Base-by-base conservation (phyloP, 192 early-diverging fungal species). In the Podila minutissima region DNA sequence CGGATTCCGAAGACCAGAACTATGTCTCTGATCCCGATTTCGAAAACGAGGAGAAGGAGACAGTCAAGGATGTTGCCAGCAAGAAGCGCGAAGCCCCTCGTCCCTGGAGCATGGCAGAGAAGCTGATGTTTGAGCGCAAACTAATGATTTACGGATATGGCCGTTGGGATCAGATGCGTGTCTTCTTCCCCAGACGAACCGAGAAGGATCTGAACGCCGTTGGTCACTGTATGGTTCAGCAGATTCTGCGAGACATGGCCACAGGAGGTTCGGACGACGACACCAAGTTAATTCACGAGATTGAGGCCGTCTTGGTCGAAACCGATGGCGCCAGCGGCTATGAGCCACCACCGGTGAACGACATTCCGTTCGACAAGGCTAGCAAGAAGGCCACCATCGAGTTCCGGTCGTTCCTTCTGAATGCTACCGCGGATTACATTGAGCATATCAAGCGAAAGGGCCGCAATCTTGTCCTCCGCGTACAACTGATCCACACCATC, bases 401-500 rank as follows among this genome's bases (percentile, higher is more conserved):
- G 73, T 94, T 84, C 82, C 74, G 86, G 51, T 91, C 90, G n/a
- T 92, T 93, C 72, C 71, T 95, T 29, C 37, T 91, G 2, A 90
- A 95, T 38, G 92, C 94, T 3, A 86, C 89, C 17, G 85, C 82
- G 17, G 95, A 96, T 19, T 94, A 95, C 64, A 77, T 85, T 31
- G 93, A 96, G 20, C 92, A 93, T 78, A 72, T 95, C 46, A 85
- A 86, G 24, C 90, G 89, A 41, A 95, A 83, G 59, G 86, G 88
- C 15, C 82, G 88, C 48, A 95, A 94, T 65, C 79, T 96, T 37
- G 81, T 96, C 11, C 79, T 88, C 1, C 85, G 95, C 35, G 85
- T 96, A 20, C 89, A 92, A 66, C 86, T 96, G 89, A 86, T 96
- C 73, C 89, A 93, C 74, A 85, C 86, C 8, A 91, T 96, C 62